Base-by-base conservation (phyloP, 768 basidiomycete genomes). In the Tylopilus felleus region DNA sequence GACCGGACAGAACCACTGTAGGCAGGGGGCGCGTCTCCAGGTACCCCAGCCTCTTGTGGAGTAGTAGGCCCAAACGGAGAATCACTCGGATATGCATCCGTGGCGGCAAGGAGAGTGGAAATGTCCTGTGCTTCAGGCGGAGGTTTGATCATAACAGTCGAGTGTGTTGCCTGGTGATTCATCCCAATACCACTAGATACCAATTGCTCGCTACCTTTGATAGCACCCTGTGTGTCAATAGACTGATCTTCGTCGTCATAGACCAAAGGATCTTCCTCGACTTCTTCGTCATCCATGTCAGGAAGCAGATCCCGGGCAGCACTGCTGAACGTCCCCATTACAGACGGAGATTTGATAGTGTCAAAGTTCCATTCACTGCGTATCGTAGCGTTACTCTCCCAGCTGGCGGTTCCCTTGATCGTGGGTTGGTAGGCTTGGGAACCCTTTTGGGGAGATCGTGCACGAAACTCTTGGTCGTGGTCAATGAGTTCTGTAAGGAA, bases 331-430 rank as follows among this genome's bases (percentile, higher is more conserved):
- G 89, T 85, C 39, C 88, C 89, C 83, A 91, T 88, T 4, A 85
- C 83, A 27, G 84, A 78, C 9, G 81, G 75, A 5, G 87, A 79
- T 55, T 78, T 85, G 61, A 93, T 75, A 2, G 92, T 95, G 62
- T 94, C 94, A 67, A 98, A 98, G 68, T 90, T 92, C 97, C 96
- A 98, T 58, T 93, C 93, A 65, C 90, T 94, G 65, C 83, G 82
- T 72, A 96, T 79, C 2, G 93, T 92, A 42, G 80, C 83, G 56
- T 80, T 83, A 46, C 68, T 71, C 60, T 90, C 89, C 90, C 88
- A 91, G 43, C 79, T 76, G 44, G 75, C 69, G 48, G 76, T 83
- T 57, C 79, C 82, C 56, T 79, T 76, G 47, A 84, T 68, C 5
- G 86, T 79, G 12, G 84, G 75, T 58, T 83, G 81, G 64, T 79